A percentile compares a stretch with the other conserved stretches of the same genome.
Evolutionary conservation across 2,329 filamentous ascomycete genomes (phyloP).

Genomic region (Rutstroemia sydowiana): DNA sequence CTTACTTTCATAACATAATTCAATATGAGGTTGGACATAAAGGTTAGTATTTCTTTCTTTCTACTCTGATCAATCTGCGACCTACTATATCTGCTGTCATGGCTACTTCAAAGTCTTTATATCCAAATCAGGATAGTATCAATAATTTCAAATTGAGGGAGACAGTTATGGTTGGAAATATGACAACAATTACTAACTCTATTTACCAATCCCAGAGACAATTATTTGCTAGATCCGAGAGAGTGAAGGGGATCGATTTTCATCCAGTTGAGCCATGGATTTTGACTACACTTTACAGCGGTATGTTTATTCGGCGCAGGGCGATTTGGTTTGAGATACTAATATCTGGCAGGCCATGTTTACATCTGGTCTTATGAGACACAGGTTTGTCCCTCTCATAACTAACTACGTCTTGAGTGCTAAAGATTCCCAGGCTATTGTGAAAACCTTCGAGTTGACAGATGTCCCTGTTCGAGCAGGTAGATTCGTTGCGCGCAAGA

Average conservation of each 20-base stretch:
- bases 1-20: slow-evolving; percentile 13
- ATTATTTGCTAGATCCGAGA: slow-evolving; percentile 83
- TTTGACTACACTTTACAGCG: slow-evolving; percentile 92
- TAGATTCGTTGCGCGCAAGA: slow-evolving; percentile 94
- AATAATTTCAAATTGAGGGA: slow-evolving; percentile 20
- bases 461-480: slow-evolving; percentile 96
- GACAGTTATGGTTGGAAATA: slow-evolving; percentile 16
- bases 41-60: slow-evolving; percentile 36
- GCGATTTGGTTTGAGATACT: slow-evolving; percentile 18
- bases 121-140: slow-evolving; percentile 2
- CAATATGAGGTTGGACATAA: slow-evolving; percentile 53
- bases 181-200: slow-evolving; percentile 29
- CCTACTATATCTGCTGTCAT: not conserved
- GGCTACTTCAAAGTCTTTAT: slow-evolving; percentile 1
- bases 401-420: not conserved
- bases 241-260: slow-evolving; percentile 96
- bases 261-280: slow-evolving; percentile 96
- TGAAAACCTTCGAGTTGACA: slow-evolving; percentile 98
- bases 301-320: slow-evolving; percentile 41
- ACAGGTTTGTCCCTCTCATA: slow-evolving; percentile 42
- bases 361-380: slow-evolving; percentile 99
- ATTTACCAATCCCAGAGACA: slow-evolving; percentile 53
- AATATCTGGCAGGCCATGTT: slow-evolving; percentile 66
- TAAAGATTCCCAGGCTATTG: slow-evolving; percentile 55
- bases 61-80: not conserved